Evolutionary conservation across 2,329 filamentous ascomycete genomes (phyloP).

Genomic region (Cryphonectria nitschkei): DNA sequence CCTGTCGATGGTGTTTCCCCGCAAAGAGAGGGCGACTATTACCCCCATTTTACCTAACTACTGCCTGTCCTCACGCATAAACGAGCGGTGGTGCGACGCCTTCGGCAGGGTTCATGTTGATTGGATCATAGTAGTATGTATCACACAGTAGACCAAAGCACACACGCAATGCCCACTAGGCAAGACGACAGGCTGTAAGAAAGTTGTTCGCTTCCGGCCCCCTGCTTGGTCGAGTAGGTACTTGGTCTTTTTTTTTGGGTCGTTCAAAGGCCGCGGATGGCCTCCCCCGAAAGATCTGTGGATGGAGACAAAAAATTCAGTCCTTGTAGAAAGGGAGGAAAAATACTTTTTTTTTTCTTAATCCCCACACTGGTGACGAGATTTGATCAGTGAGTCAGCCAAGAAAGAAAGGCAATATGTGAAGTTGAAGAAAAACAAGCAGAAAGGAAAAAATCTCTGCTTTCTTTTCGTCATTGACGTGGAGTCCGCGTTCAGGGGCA

Average conservation of each 20-base stretch:
- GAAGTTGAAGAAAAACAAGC: no score
- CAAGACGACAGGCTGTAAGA: not conserved
- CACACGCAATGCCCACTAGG: not conserved
- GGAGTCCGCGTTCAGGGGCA: slow-evolving; percentile 2
- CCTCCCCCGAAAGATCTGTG: not conserved
- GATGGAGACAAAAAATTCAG: not conserved
- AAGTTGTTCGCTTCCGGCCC: not conserved
- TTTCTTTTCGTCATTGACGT: slow-evolving; percentile 9
- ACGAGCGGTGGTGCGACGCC: not conserved
- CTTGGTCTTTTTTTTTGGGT: not conserved
- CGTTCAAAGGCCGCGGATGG: not conserved
- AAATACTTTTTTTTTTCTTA: not conserved
- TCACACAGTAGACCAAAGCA: not conserved
- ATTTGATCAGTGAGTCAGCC: not conserved
- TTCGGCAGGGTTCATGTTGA: not conserved
- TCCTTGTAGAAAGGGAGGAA: not conserved
- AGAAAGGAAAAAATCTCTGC: not conserved
- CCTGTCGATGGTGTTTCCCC: not conserved
- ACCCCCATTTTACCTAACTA: slow-evolving; percentile 18
- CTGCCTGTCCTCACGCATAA: not conserved
- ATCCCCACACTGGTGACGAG: not conserved
- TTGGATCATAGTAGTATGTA: not conserved
- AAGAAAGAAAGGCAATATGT: not conserved
- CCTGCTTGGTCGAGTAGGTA: not conserved
- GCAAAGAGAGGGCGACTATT: not conserved